A percentile compares a stretch with the other conserved stretches of the same genome.
phyloP scores from a whole-genome alignment of 2,329 filamentous ascomycete species.

The Pseudopithomyces chartarum region DNA sequence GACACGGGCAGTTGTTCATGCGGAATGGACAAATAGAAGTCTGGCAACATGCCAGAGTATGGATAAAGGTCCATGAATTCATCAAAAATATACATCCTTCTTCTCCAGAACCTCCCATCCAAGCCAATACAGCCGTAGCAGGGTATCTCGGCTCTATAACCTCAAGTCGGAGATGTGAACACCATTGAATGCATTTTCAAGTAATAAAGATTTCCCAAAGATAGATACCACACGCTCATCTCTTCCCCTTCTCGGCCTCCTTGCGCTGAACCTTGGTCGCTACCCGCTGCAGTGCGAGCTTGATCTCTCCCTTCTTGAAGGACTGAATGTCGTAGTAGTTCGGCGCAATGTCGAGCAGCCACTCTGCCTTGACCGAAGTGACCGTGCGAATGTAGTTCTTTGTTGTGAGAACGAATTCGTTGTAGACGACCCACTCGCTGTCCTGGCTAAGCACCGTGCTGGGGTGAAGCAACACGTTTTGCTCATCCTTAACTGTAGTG shows the following conservation, averaged over 20 bases:
- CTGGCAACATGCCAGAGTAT: neutral
- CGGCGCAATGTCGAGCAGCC: constrained; percentile 93
- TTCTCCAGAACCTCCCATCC: neutral
- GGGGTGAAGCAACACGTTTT: constrained; percentile 90
- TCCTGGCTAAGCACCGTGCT: constrained; percentile 88
- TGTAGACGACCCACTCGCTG: constrained; percentile 96
- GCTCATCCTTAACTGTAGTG: constrained; percentile 94
- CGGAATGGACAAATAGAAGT: neutral
- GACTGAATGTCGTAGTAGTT: constrained; percentile 85
- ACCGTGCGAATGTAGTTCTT: constrained; percentile 98
- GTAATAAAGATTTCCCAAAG: neutral
- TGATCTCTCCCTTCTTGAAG: constrained; percentile 86
- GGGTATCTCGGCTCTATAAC: constrained; percentile 2
- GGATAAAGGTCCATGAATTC: neutral
- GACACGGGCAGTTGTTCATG: too few relatives aligned
- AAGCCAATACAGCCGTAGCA: neutral
- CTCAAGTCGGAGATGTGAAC: neutral
- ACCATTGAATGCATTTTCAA: neutral
- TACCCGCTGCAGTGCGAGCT: constrained; percentile 64
- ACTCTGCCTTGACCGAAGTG: constrained; percentile 89
- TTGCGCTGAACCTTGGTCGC: constrained; percentile 61
- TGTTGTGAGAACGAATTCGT: constrained; percentile 95
- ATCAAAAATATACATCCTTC: neutral
- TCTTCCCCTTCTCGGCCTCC: constrained; percentile 42
- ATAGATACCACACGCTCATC: constrained; percentile 6